These are phyloP conservation scores for Bauhinia variegata DNA, from an alignment of 306 rosid species.

Conservation along the genomic window DNA sequence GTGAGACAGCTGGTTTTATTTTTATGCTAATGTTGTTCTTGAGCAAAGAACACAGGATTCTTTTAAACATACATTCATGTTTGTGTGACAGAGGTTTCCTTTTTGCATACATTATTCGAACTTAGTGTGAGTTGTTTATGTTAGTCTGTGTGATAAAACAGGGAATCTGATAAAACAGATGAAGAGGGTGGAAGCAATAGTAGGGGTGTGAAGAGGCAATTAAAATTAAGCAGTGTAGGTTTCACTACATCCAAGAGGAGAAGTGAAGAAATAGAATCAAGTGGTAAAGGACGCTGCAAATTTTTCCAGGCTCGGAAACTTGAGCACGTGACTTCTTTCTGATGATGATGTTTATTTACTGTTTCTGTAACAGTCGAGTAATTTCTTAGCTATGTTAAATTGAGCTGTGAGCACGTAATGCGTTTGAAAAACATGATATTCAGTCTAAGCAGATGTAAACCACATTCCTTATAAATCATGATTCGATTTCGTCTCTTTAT, in stretches of 20 bases:
- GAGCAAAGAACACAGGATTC: no score
- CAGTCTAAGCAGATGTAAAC: slow-evolving; percentile 1
- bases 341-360: slow-evolving; percentile 13
- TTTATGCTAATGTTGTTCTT: no score
- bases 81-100: neutral
- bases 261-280: slow-evolving; percentile 90
- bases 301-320: slow-evolving; percentile 87
- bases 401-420: neutral
- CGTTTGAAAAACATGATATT: slow-evolving; percentile 6
- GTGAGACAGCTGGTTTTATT: no score
- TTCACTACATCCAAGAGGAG: slow-evolving; percentile 70
- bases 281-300: slow-evolving; percentile 79
- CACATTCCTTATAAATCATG: neutral
- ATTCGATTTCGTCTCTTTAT: neutral
- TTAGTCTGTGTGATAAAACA: slow-evolving; percentile 32
- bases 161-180: slow-evolving; percentile 75
- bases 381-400: slow-evolving; percentile 22
- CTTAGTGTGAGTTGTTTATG: slow-evolving; percentile 22
- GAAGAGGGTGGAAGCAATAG: slow-evolving; percentile 52
- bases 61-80: slow-evolving; percentile 4
- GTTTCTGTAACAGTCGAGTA: slow-evolving; percentile 17
- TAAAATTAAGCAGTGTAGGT: slow-evolving; percentile 75
- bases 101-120: slow-evolving; percentile 6
- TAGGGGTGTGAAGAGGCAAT: slow-evolving; percentile 64
- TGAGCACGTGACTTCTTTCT: slow-evolving; percentile 69